Percentiles rank a stretch among this genome's conserved stretches.
Evolutionary conservation across 108 stramenopile genomes (phyloP).

Genomic region (Fragilaria crotonensis): DNA sequence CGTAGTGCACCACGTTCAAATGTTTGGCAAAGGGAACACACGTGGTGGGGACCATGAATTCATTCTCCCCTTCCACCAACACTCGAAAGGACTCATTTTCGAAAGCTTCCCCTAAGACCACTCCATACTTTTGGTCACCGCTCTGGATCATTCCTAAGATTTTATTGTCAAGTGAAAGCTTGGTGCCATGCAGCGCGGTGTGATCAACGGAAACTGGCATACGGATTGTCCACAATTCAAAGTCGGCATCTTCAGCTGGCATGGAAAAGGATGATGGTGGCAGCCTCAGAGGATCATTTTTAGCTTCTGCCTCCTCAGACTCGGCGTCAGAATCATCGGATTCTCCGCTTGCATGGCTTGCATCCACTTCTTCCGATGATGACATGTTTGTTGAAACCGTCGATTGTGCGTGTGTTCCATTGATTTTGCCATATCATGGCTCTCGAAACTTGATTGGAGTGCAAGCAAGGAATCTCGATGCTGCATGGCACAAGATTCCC

Average conservation of each 20-base stretch:
- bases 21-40: conserved; percentile 12
- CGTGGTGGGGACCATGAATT: conserved; percentile 17
- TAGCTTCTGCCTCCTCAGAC: not conserved
- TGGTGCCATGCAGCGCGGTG: conserved; percentile 30
- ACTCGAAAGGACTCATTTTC: conserved; percentile 52
- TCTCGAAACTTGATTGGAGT: too few relatives aligned
- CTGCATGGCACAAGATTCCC: too few relatives aligned
- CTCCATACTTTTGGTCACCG: conserved; percentile 24
- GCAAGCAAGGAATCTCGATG: too few relatives aligned
- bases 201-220: conserved; percentile 48
- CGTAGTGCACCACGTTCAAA: not conserved
- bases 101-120: conserved; percentile 22
- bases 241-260: conserved; percentile 15
- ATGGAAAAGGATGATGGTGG: conserved; percentile 1
- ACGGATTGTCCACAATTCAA: conserved; percentile 70
- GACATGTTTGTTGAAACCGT: too few relatives aligned
- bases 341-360: too few relatives aligned
- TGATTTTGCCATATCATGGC: too few relatives aligned
- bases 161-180: conserved; percentile 10
- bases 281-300: not conserved
- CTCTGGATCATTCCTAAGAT: not conserved
- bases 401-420: too few relatives aligned
- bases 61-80: conserved; percentile 21
- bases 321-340: too few relatives aligned
- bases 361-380: too few relatives aligned